Evolutionary conservation across 306 rosid genomes (phyloP), one percentile per base, ranked within the genome.

Genomic region (Sicyos baderoa): DNA sequence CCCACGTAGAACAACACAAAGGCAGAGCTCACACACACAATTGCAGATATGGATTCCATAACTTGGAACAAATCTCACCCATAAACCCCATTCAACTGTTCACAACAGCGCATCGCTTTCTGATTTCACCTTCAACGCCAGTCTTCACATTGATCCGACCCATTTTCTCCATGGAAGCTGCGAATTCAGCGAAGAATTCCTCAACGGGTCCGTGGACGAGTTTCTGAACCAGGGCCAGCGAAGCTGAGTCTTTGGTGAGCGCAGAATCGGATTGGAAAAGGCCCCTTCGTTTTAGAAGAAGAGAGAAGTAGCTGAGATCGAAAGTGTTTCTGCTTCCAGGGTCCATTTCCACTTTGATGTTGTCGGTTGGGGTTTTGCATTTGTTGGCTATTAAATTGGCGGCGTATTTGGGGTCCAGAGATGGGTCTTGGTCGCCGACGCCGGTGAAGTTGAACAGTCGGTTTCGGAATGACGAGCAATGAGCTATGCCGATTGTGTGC

Each of bases 321-420:
- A 93, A 93, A 61, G 99, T 84, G 37, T 81, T 84, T 74, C 72
- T 80, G 48, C 99, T 93, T 51, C 99, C 99, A 0, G 99, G 99
- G 82, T 93, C 99, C 97, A 93, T 87, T 76, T 87, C 97, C 25
- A 90, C 88, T 4, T 15, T 49, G 62, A 87, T 84, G 62, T 78
- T 89, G 67, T 80, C 96, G 42, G 64, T 88, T 7, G 72, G 79
- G 65, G 60, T 84, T 74, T 54, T 79, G 79, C 97, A 90, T 79
- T 93, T 93, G 9, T 76, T 89, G 47, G 84, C 80, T 79, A 88
- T 93, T 0, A 93, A 86, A 76, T 89, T 87, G 32, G 76, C 67
- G 4, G 96, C 97, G 75, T 93, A 90, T 52, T 84, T 81, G 54
- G 86, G 78, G 74, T 93, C 91, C 6, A 93, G 78, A 19, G 88